Evolutionary conservation across 176 grass and related monocot genomes (phyloP).

Genomic region (Secale cereale): DNA sequence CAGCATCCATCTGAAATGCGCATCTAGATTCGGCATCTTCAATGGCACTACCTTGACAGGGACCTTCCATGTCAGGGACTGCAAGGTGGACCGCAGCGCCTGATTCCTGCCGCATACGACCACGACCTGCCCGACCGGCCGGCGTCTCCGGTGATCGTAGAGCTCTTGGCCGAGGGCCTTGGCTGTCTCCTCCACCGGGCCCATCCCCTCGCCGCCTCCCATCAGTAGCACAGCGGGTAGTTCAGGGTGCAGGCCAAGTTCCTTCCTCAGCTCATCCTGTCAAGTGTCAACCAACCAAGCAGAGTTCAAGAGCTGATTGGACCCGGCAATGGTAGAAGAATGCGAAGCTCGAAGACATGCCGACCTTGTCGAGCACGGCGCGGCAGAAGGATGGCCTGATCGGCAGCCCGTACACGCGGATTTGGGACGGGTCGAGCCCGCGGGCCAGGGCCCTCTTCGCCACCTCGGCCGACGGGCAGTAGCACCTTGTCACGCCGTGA

Average conservation of each 20-base stretch:
- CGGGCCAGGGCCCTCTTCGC: conserved; percentile 56
- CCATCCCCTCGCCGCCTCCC: conserved; percentile 88
- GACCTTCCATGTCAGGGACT: conserved; percentile 48
- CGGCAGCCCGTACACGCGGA: conserved; percentile 70
- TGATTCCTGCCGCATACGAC: conserved; percentile 74
- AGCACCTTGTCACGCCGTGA: conserved; percentile 72
- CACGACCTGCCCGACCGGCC: conserved; percentile 55
- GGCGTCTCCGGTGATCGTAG: conserved; percentile 35
- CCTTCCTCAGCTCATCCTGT: conserved; percentile 63
- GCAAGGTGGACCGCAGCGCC: conserved; percentile 38
- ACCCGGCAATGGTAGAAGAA: background rate
- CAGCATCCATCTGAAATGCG: conserved; percentile 12
- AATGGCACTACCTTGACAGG: conserved; percentile 64
- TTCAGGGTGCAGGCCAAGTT: conserved; percentile 55
- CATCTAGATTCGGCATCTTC: conserved; percentile 25
- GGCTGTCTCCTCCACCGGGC: conserved; percentile 71
- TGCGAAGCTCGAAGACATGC: background rate
- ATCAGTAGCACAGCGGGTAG: conserved; percentile 76
- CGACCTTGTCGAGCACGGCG: conserved; percentile 70
- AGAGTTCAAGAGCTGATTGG: background rate
- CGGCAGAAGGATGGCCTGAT: conserved; percentile 86
- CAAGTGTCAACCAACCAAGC: background rate
- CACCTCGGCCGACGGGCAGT: conserved; percentile 78
- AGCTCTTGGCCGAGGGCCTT: conserved; percentile 59
- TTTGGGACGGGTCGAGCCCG: conserved; percentile 61